phyloP scores from a whole-genome alignment of 352 stramenopile genomes.

The Pythium phragmitis region DNA sequence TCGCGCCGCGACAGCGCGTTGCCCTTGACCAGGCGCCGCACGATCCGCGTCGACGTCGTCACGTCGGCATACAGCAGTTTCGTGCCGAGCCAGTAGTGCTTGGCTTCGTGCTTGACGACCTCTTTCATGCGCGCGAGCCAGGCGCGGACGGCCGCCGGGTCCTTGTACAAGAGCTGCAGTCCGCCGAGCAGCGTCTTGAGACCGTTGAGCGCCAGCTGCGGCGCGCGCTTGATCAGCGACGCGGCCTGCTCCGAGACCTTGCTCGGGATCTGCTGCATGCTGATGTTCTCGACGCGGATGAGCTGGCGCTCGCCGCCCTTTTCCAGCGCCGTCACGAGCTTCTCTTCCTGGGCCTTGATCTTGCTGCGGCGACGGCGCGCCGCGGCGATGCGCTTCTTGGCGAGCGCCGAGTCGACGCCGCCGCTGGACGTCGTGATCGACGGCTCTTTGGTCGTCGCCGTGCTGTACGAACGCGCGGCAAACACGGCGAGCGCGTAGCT shows the following conservation, averaged over 20 bases:
- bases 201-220: slow-evolving; percentile 55
- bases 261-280: slow-evolving; percentile 55
- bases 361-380: slow-evolving; percentile 69
- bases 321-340: slow-evolving; percentile 72
- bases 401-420: slow-evolving; percentile 45
- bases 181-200: slow-evolving; percentile 56
- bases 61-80: slow-evolving; percentile 97
- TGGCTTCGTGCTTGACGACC: slow-evolving; percentile 86
- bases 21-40: slow-evolving; percentile 90
- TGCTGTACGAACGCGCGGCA: slow-evolving; percentile 42
- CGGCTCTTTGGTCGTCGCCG: slow-evolving; percentile 36
- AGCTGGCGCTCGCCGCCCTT: slow-evolving; percentile 77
- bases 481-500: slow-evolving; percentile 30
- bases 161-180: slow-evolving; percentile 57
- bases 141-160: slow-evolving; percentile 59
- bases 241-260: slow-evolving; percentile 71
- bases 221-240: slow-evolving; percentile 66
- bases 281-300: slow-evolving; percentile 77
- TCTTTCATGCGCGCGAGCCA: slow-evolving; percentile 75
- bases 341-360: slow-evolving; percentile 80
- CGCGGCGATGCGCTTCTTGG: slow-evolving; percentile 81
- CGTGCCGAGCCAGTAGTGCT: slow-evolving; percentile 97
- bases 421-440: slow-evolving; percentile 25
- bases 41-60: slow-evolving; percentile 92
- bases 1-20: slow-evolving; percentile 94